These are phyloP conservation scores for Rhodotorula sp. DNA, from an alignment of 1,284 basidiomycete species.

Conservation along the genomic window DNA sequence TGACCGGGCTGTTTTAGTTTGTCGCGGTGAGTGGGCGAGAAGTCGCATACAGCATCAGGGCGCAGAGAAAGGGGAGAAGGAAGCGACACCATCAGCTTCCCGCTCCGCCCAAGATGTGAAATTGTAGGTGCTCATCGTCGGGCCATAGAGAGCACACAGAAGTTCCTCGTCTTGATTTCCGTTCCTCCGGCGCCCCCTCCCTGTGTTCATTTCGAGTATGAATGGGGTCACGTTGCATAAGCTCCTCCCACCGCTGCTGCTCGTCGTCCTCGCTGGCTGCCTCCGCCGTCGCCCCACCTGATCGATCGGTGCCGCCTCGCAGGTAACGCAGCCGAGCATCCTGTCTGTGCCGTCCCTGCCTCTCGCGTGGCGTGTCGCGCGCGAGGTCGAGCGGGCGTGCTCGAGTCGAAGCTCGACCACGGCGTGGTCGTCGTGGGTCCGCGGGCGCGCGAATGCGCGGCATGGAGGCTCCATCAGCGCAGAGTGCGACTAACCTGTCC, in stretches of 20 bases:
- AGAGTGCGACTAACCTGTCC: constrained; percentile 22
- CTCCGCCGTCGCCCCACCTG: not conserved
- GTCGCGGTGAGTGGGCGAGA: not conserved
- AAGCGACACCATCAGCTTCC: constrained; percentile 27
- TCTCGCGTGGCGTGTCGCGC: too few relatives aligned
- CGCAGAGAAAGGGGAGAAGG: not conserved
- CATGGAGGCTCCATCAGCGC: too few relatives aligned
- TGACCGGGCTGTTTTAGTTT: constrained; percentile 20
- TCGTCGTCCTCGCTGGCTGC: not conserved
- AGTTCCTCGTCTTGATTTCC: not conserved
- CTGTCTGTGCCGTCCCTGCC: too few relatives aligned
- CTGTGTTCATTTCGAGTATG: not conserved
- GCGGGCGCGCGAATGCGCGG: too few relatives aligned
- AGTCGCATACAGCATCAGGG: not conserved
- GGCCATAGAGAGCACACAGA: not conserved
- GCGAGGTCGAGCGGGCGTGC: too few relatives aligned
- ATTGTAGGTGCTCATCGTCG: constrained; percentile 15
- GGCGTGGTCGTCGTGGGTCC: too few relatives aligned
- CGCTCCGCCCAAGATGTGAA: constrained; percentile 9
- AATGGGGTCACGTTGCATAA: constrained; percentile 16
- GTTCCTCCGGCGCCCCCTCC: not conserved
- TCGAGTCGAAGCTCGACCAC: not conserved
- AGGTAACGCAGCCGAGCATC: too few relatives aligned
- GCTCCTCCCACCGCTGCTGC: not conserved
- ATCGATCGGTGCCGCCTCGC: too few relatives aligned